Evolutionary conservation across 495 filamentous ascomycete species (phyloP).

Genomic region (Penicillium waksmanii): DNA sequence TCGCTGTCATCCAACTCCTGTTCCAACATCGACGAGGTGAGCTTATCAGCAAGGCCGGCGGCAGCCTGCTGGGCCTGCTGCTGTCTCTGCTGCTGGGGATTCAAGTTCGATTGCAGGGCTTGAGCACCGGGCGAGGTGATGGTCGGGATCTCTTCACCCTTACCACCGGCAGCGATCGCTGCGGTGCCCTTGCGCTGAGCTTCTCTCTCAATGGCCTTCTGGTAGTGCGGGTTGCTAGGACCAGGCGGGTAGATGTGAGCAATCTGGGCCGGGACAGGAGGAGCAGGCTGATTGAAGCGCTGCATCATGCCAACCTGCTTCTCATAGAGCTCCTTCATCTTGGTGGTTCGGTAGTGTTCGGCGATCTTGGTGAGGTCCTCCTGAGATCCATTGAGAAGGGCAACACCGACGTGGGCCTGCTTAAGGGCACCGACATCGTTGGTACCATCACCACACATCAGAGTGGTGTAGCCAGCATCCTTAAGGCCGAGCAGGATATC

Average conservation of each 20-base stretch:
- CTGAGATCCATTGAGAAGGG: conserved; percentile 90
- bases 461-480: conserved; percentile 93
- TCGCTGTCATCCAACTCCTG: conserved; percentile 85
- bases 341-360: conserved; percentile 88
- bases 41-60: conserved; percentile 80
- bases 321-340: conserved; percentile 98
- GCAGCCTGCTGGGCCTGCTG: conserved; percentile 70
- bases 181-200: conserved; percentile 69
- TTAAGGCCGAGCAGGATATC: conserved; percentile 96
- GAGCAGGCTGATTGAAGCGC: conserved; percentile 87
- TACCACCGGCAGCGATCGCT: conserved; percentile 38
- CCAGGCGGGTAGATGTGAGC: conserved; percentile 95
- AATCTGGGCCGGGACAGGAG: conserved; percentile 86
- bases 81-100: conserved; percentile 62
- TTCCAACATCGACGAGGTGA: conserved; percentile 89
- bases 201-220: conserved; percentile 88
- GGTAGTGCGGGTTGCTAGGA: conserved; percentile 89
- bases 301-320: conserved; percentile 91
- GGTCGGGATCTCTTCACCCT: conserved; percentile 64
- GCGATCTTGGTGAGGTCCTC: conserved; percentile 89
- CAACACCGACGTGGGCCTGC: conserved; percentile 96
- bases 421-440: conserved; percentile 98
- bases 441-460: conserved; percentile 99
- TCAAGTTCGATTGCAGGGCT: conserved; percentile 62
- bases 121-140: conserved; percentile 73